Conservation (phyloP, 2,329 filamentous ascomycete genomes). For the Phaeosphaeria sp. region DNA sequence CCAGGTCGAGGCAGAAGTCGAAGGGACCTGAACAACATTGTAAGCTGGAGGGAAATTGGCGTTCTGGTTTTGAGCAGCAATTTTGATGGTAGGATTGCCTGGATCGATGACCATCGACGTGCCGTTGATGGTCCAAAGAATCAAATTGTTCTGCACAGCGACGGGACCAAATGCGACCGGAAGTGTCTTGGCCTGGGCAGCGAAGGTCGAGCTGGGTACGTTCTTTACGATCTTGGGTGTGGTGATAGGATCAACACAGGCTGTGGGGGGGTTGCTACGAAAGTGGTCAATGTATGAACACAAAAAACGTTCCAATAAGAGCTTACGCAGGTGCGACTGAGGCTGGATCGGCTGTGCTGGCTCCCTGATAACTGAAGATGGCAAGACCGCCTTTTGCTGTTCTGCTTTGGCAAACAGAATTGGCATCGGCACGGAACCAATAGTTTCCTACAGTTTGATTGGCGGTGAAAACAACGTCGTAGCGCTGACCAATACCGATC, state of each 20-base stretch:
- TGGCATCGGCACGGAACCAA: constrained; percentile 43
- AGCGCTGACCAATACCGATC: constrained; percentile 49
- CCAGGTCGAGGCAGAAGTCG: constrained; percentile 40
- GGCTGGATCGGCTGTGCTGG: constrained; percentile 45
- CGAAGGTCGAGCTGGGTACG: constrained; percentile 39
- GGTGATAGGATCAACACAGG: constrained; percentile 46
- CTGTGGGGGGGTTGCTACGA: constrained; percentile 22
- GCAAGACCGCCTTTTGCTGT: constrained; percentile 40
- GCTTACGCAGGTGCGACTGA: constrained; percentile 23
- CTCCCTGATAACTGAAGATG: constrained; percentile 48
- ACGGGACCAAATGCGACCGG: constrained; percentile 41
- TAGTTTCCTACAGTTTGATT: constrained; percentile 40
- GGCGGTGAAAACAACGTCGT: constrained; percentile 46
- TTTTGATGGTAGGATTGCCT: constrained; percentile 55
- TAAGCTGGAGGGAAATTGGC: constrained; percentile 48
- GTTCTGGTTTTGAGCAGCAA: constrained; percentile 49
- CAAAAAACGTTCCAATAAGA: background rate
- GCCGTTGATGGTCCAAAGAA: constrained; percentile 51
- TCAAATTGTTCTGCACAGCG: constrained; percentile 28
- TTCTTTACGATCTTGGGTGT: constrained; percentile 46
- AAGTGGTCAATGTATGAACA: background rate
- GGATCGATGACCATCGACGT: constrained; percentile 58
- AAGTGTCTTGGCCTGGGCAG: constrained; percentile 31
- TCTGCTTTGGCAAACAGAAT: constrained; percentile 30
- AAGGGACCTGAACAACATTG: constrained; percentile 52